Conservation (phyloP, 345 rosid genomes). For the Hevea brasiliensis region DNA sequence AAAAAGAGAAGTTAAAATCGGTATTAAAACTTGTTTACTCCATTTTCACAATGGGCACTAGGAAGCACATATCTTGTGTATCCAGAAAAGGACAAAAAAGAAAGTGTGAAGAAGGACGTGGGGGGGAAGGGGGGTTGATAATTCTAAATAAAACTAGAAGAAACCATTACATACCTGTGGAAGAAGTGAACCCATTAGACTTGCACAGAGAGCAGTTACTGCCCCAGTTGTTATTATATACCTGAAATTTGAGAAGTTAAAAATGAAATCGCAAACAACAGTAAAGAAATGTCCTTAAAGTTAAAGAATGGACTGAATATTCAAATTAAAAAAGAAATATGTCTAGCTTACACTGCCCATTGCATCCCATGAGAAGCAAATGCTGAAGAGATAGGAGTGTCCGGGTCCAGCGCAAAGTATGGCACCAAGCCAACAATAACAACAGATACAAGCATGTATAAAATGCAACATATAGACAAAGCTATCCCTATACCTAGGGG, state of each 20-base stretch:
- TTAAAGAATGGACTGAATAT: neutral
- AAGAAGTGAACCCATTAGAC: conserved; percentile 68
- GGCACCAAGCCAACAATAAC: conserved; percentile 71
- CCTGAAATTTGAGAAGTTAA: conserved; percentile 31
- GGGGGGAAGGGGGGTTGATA: no score
- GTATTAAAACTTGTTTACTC: neutral
- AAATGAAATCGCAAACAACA: conserved; percentile 1
- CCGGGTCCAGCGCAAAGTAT: conserved; percentile 57
- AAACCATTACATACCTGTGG: conserved; percentile 45
- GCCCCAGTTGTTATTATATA: conserved; percentile 62
- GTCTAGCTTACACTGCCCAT: conserved; percentile 64
- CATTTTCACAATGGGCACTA: neutral
- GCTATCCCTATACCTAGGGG: conserved; percentile 69
- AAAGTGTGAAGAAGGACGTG: no score
- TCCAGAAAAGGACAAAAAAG: neutral
- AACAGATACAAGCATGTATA: conserved; percentile 66
- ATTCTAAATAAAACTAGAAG: conserved; percentile 9
- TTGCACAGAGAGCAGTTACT: conserved; percentile 63
- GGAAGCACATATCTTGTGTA: neutral
- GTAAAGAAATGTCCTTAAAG: neutral
- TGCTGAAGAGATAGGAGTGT: conserved; percentile 73
- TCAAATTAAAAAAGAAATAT: neutral
- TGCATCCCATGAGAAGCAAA: conserved; percentile 72
- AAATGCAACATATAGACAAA: conserved; percentile 54
- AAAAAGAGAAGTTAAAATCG: conserved; percentile 10